Conservation (phyloP, 257 asterid genomes). For the Ocimum tenuiflorum region DNA sequence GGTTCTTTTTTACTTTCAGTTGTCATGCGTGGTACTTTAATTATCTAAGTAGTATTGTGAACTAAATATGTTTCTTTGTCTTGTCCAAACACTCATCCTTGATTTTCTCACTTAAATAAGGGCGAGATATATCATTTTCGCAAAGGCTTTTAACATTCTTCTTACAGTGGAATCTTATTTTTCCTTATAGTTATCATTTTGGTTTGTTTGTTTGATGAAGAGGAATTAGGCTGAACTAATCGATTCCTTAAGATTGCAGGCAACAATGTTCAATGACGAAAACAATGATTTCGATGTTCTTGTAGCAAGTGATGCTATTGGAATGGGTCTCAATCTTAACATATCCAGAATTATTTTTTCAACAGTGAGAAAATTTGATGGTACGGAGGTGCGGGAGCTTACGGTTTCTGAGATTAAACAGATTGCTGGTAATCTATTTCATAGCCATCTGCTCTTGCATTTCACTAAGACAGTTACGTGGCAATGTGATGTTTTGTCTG, state of each 20-base stretch:
- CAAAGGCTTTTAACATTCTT: not conserved
- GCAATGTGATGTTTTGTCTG: conserved; percentile 7
- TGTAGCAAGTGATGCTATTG: conserved; percentile 96
- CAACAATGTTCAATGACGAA: conserved; percentile 88
- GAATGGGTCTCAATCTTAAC: conserved; percentile 98
- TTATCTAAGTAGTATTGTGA: too few relatives aligned
- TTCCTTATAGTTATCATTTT: conserved; percentile 5
- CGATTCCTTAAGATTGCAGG: conserved; percentile 69
- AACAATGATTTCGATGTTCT: conserved; percentile 76
- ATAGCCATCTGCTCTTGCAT: not conserved
- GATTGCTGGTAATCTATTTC: conserved; percentile 64
- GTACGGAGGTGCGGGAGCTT: conserved; percentile 60
- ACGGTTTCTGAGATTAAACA: conserved; percentile 88
- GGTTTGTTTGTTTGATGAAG: conserved; percentile 10
- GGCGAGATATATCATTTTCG: not conserved
- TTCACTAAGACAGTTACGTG: conserved; percentile 2
- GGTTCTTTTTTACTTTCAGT: conserved; percentile 39
- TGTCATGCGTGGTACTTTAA: conserved; percentile 19
- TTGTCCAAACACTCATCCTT: not conserved
- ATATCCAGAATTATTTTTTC: conserved; percentile 87
- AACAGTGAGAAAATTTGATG: conserved; percentile 73
- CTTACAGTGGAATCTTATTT: too few relatives aligned
- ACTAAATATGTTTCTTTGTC: not conserved
- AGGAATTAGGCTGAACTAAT: conserved; percentile 39
- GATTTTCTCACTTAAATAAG: not conserved